phyloP scores from a whole-genome alignment of 352 stramenopile genomes.

The Saprolegnia parasitica region DNA sequence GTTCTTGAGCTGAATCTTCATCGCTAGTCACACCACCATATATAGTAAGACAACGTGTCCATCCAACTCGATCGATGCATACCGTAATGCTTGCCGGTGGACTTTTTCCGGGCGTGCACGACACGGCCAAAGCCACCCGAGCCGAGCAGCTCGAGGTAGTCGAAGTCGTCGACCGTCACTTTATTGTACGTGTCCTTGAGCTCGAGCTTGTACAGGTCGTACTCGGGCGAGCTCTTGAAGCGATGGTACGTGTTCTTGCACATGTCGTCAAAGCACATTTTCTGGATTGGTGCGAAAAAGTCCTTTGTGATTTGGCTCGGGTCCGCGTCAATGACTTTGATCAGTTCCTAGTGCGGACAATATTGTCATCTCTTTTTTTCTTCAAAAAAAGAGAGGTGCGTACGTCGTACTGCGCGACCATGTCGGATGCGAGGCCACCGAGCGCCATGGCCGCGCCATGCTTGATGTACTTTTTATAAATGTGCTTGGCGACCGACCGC shows the following conservation, averaged over 20 bases:
- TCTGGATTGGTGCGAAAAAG: slow-evolving; percentile 67
- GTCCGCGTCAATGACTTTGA: slow-evolving; percentile 46
- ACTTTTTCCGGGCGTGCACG: slow-evolving; percentile 86
- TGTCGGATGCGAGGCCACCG: slow-evolving; percentile 64
- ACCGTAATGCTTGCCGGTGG: slow-evolving; percentile 87
- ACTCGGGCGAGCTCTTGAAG: slow-evolving; percentile 67
- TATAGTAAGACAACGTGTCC: background rate
- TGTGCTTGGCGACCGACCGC: slow-evolving; percentile 71
- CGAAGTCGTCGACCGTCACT: slow-evolving; percentile 76
- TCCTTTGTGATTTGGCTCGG: slow-evolving; percentile 44
- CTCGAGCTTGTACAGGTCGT: slow-evolving; percentile 66
- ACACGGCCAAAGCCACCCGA: slow-evolving; percentile 89
- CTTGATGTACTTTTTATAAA: slow-evolving; percentile 84
- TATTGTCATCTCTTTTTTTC: no score
- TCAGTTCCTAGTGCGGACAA: slow-evolving; percentile 60
- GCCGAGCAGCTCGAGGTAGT: slow-evolving; percentile 80
- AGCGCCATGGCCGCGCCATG: slow-evolving; percentile 67
- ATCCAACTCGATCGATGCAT: slow-evolving; percentile 2
- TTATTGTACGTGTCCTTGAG: slow-evolving; percentile 86
- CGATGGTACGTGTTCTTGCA: slow-evolving; percentile 76
- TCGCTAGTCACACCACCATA: slow-evolving; percentile 40
- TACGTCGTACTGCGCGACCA: slow-evolving; percentile 66
- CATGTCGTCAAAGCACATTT: slow-evolving; percentile 67
- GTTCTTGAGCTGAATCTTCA: slow-evolving; percentile 91
- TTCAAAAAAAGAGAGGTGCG: slow-evolving; percentile 30